Conservation (phyloP, 1,139 yeast species). For the Debaryomyces singareniensis region DNA sequence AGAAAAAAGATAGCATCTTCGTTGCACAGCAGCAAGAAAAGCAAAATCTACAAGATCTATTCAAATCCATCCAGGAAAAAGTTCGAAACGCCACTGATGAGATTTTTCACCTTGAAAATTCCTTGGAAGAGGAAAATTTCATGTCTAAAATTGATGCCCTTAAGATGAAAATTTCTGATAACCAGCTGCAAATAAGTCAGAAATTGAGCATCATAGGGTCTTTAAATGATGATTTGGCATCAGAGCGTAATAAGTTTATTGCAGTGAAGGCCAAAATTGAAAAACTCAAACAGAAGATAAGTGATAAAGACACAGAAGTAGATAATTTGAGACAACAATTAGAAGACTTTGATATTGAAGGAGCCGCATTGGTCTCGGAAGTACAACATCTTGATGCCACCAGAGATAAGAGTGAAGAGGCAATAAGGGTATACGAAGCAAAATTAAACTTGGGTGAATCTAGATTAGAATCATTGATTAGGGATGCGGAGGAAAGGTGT, state of each 20-base stretch:
- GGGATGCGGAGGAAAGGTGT: constrained; percentile 29
- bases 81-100: constrained; percentile 12
- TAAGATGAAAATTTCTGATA: constrained; percentile 24
- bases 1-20: constrained; percentile 11
- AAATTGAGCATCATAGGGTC: constrained; percentile 23
- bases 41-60: constrained; percentile 10
- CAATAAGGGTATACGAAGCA: constrained; percentile 9
- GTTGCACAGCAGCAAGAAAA: constrained; percentile 10
- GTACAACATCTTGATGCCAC: constrained; percentile 10
- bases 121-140: constrained; percentile 30
- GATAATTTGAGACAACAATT: constrained; percentile 7
- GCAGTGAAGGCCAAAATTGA: constrained; percentile 5
- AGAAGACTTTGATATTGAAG: constrained; percentile 9
- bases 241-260: constrained; percentile 7
- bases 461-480: constrained; percentile 15
- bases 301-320: constrained; percentile 7
- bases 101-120: constrained; percentile 18
- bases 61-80: constrained; percentile 11
- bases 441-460: constrained; percentile 13
- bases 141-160: constrained; percentile 25
- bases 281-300: constrained; percentile 6
- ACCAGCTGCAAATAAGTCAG: constrained; percentile 19
- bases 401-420: constrained; percentile 7
- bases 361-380: constrained; percentile 5
- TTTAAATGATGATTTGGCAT: constrained; percentile 20